Evolutionary conservation across 139 green algal genomes (phyloP), one percentile per base, ranked within the genome.

Genomic region (Haematococcus lacustris): DNA sequence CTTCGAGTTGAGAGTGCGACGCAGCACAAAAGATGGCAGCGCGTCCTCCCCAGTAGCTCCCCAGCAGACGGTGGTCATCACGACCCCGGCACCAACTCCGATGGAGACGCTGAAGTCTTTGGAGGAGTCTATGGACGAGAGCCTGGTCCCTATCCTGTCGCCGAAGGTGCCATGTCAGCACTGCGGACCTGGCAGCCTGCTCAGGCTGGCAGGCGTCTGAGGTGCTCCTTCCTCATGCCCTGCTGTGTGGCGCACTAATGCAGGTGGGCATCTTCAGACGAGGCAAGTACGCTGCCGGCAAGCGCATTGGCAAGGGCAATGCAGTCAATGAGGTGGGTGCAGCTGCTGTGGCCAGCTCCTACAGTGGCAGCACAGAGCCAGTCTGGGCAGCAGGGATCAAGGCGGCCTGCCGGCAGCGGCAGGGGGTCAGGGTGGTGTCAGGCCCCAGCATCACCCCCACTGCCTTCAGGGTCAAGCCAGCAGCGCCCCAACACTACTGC

Each of bases 251-350:
- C n/a, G n/a, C n/a, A n/a, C n/a, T n/a, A 28, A 5, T 72, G 9
- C 76, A 95, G 90, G 91, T 97, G 17, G 92, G 92, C 50, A 81
- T 94, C 33, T 82, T 97, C 74, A 77, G 90, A 30, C 84, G 91
- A 33, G 91, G 89, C 30, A 83, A 85, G 51, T 96, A 92, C 65
- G 77, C 88, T 38, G 94, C 86, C 66, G 91, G 91, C 71, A 97
- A 97, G 87, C 86, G 87, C 68, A 79, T 96, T 33, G 87, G 91
- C 80, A 94, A 95, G 80, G 92, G 81, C 72, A 79, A 84, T 61
- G 35, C 82, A n/a, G 85, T 88, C 7, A 83, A 90, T 32, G 76
- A 80, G 74, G 86, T 88, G 51, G 59, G 71, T 41, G 51, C n/a
- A n/a, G n/a, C n/a, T n/a, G n/a, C n/a, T n/a, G n/a, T n/a, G n/a